Percentiles rank a stretch among this genome's conserved stretches.
Evolutionary conservation across 2,329 filamentous ascomycete genomes (phyloP).

Genomic region (Calonectria pauciramosa): DNA sequence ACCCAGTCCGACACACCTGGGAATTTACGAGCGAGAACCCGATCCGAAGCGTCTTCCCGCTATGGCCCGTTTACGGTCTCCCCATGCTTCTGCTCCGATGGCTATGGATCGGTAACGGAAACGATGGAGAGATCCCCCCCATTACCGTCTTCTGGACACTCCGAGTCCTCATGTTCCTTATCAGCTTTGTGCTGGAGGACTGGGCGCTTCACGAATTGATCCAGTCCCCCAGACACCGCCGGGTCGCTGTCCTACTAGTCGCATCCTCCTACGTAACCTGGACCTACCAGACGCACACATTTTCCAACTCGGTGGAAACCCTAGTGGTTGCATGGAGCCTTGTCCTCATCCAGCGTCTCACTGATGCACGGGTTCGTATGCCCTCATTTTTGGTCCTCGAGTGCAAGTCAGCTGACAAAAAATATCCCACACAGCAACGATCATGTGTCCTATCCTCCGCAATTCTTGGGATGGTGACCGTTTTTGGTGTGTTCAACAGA

Average conservation of each 20-base stretch:
- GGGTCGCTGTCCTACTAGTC: constrained; percentile 83
- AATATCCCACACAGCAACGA: constrained; percentile 67
- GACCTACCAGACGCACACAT: constrained; percentile 98
- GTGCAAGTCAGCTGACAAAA: constrained; percentile 43
- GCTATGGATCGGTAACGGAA: constrained; percentile 89
- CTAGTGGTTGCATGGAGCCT: constrained; percentile 93
- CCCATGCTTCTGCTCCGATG: constrained; percentile 94
- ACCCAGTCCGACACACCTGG: constrained; percentile 92
- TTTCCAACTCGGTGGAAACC: constrained; percentile 97
- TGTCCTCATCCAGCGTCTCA: constrained; percentile 90
- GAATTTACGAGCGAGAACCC: constrained; percentile 92
- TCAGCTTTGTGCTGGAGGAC: constrained; percentile 97
- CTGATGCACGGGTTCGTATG: constrained; percentile 78
- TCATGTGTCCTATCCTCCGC: constrained; percentile 82
- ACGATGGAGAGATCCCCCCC: constrained; percentile 83
- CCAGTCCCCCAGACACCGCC: constrained; percentile 78
- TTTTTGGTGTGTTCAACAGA: constrained; percentile 94
- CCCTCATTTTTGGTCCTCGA: constrained; percentile 11
- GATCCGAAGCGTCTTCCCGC: constrained; percentile 94
- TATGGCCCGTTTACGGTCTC: constrained; percentile 95
- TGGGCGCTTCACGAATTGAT: constrained; percentile 97
- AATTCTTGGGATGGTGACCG: constrained; percentile 83
- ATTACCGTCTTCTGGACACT: constrained; percentile 90
- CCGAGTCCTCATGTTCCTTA: constrained; percentile 89
- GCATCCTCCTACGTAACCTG: constrained; percentile 98